Base-by-base conservation (phyloP, 768 basidiomycete species). In the Mycena floridula region DNA sequence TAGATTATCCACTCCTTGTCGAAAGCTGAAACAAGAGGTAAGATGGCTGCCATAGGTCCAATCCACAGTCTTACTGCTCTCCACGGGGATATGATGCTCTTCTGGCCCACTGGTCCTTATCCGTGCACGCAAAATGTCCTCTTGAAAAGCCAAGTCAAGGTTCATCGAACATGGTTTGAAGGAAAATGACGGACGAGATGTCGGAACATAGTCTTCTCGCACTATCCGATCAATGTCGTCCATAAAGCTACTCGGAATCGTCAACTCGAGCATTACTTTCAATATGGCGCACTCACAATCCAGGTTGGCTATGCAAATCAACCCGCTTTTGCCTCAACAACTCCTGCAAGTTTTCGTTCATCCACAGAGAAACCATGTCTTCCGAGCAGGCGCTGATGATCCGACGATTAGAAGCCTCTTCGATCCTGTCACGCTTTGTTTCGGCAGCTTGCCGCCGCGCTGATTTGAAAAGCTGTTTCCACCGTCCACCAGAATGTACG, bases 21-120 rank as follows among this genome's bases (percentile, higher is more conserved):
- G 21, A 50, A 39, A 4, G 48, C 61, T 59, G 22, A 48, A 44
- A 16, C 35, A 24, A 24, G 16, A 26, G n/a, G n/a, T n/a, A n/a
- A n/a, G n/a, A 39, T 45, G 39, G 36, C 37, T 45, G 30, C 27
- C 43, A n/a, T 13, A 16, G 38, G 15, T 12, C 12, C 27, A 32
- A 22, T 27, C 15, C 25, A 7, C 21, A 40, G 25, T 32, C 54
- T 25, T 43, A 59, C 72, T 58, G 16, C 59, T 56, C 55, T 82
- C 77, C 49, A 79, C 65, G 3, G 65, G 55, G 40, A 85, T 71
- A 7, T 63, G 65, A 49, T 84, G 79, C 56, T 83, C 79, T 51
- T 83, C 81, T 4, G 82, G 77, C 3, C 82, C 81, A 28, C 77
- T 60, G 1, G 83, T 85, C 38, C 74, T 73, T 28, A 86, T 66